Percentiles rank a stretch among this genome's conserved stretches.
Evolutionary conservation across 1,139 yeast species (phyloP).

Genomic region (Blastobotrys elegans): DNA sequence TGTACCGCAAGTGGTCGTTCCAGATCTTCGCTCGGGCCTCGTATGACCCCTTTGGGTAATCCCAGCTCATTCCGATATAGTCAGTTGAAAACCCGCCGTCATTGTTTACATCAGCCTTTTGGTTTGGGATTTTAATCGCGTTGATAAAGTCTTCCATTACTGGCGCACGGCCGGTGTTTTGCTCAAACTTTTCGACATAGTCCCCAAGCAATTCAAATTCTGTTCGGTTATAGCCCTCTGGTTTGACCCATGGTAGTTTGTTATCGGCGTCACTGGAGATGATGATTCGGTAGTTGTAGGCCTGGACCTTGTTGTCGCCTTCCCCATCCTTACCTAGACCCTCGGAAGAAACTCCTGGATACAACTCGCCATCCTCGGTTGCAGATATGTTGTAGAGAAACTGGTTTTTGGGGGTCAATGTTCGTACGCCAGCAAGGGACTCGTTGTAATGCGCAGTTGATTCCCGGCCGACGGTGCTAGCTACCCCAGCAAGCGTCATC

Average conservation of each 20-base stretch:
- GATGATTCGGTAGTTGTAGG: conserved; percentile 1
- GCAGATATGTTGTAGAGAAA: neutral
- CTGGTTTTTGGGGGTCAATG: neutral
- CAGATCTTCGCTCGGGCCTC: neutral
- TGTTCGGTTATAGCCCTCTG: neutral
- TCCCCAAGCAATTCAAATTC: neutral
- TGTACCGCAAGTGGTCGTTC: conserved; percentile 1
- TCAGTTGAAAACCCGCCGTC: conserved; percentile 1
- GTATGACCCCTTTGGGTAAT: neutral
- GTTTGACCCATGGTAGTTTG: neutral
- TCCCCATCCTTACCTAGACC: neutral
- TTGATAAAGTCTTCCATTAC: neutral
- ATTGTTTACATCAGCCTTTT: conserved; percentile 1
- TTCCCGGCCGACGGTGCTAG: conserved; percentile 1
- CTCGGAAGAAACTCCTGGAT: neutral
- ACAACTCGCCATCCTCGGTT: neutral
- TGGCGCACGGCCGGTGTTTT: neutral
- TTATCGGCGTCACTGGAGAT: neutral
- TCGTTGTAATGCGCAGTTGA: neutral
- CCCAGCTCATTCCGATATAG: conserved; percentile 3
- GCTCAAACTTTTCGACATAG: neutral
- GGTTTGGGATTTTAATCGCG: neutral
- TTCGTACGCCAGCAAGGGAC: neutral
- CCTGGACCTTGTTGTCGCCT: neutral
- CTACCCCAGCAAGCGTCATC: neutral